Base-by-base conservation (phyloP, 345 rosid species). In the Citrus glauca region DNA sequence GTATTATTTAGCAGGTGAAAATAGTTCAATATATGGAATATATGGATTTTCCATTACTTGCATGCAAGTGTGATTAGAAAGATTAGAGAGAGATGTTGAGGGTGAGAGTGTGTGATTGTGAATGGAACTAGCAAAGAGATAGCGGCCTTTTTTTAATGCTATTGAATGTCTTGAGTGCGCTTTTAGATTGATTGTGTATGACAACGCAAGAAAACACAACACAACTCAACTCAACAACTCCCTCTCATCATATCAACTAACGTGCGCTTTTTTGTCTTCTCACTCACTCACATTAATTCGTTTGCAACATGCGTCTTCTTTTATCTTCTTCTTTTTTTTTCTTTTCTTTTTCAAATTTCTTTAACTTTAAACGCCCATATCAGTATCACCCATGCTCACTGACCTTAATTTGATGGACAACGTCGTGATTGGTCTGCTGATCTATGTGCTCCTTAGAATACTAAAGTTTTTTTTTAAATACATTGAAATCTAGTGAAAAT, bases 221-320 rank as follows among this genome's bases (percentile, higher is more conserved):
- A 2, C 57, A 17, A 53, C 56, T 14, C 56, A 53, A 53, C 56
- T 53, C 56, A 17, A 14, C 56, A 75, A 65, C 71, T 28, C 3
- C 16, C 82, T 66, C 55, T 73, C 82, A 45, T 81, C 73, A 64
- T n/a, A n/a, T 81, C 64, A 45, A 38, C 16, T 38, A 69, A 74
- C 79, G 45, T 78, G 80, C 42, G 22, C 77, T 27, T 24, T 35
- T 65, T 77, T 4, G 22, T 1, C 22, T 35, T 30, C 67, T 16
- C 70, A 0, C 27, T 7, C 27, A 37, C 40, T 8, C 42, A 9
- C 48, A 2, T 10, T 4, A 24, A 7, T 35, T 35, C 17, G 9
- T 32, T 65, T 19, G 13, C 5, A 1, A 10, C 22, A 24, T 45
- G 17, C 5, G 17, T 40, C 22, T 11, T 8, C 38, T 35, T 37